phyloP scores from a whole-genome alignment of 371 early-diverging fungal genomes.

The Mucor circinelloides region DNA sequence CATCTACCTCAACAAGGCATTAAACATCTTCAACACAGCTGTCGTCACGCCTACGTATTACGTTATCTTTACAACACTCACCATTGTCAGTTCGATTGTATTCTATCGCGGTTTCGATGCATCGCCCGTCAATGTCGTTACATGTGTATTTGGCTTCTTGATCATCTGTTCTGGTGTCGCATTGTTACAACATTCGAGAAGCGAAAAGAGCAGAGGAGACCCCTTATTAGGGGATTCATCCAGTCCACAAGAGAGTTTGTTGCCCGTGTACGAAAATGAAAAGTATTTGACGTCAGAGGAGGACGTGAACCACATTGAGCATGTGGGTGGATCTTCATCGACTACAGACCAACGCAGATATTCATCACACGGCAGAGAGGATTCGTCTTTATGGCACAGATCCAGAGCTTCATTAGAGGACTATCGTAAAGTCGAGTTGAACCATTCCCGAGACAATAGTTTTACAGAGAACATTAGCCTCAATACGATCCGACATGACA shows the following conservation, averaged over 20 bases:
- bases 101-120: slow-evolving; percentile 89
- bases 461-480: slow-evolving; percentile 19
- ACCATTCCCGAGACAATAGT: background rate
- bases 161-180: slow-evolving; percentile 73
- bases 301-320: slow-evolving; percentile 11
- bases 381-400: slow-evolving; percentile 14
- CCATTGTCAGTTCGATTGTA: slow-evolving; percentile 87
- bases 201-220: slow-evolving; percentile 2
- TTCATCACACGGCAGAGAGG: background rate
- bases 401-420: slow-evolving; percentile 16
- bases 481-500: slow-evolving; percentile 6
- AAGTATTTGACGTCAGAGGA: slow-evolving; percentile 24
- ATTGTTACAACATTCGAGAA: slow-evolving; percentile 38
- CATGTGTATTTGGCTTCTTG: slow-evolving; percentile 89
- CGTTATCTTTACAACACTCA: slow-evolving; percentile 91
- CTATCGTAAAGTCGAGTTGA: background rate
- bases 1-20: slow-evolving; percentile 96
- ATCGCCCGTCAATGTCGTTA: slow-evolving; percentile 73
- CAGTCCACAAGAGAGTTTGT: slow-evolving; percentile 4
- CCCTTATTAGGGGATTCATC: slow-evolving; percentile 30
- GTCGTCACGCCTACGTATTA: slow-evolving; percentile 92
- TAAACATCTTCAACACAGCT: slow-evolving; percentile 91
- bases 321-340: background rate
- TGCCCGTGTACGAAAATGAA: slow-evolving; percentile 15
- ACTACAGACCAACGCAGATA: background rate